Conservation (phyloP, 1,139 yeast genomes). For the Ogataea hybrid region DNA sequence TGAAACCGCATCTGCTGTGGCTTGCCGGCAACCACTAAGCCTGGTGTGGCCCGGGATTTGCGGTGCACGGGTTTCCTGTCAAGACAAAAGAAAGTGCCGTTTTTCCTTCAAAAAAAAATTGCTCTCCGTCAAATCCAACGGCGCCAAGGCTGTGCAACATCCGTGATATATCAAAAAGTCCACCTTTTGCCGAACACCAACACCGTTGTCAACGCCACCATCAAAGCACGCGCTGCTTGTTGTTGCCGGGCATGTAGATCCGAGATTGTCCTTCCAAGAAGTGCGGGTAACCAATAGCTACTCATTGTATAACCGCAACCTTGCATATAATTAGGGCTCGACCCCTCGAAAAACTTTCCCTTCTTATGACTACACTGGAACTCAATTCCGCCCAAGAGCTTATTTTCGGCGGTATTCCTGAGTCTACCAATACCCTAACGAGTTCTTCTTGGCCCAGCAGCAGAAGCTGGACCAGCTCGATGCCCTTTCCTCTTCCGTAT, state of each 20-base stretch:
- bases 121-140: neutral
- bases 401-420: constrained; percentile 6
- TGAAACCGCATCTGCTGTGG: constrained; percentile 31
- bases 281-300: neutral
- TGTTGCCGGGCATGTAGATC: neutral
- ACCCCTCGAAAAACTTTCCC: constrained; percentile 5
- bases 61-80: constrained; percentile 6
- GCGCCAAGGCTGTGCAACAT: constrained; percentile 9
- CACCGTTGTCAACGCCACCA: too few species aligned
- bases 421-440: constrained; percentile 12
- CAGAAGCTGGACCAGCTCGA: constrained; percentile 14
- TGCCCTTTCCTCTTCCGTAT: constrained; percentile 22
- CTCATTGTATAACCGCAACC: neutral
- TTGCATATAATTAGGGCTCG: neutral
- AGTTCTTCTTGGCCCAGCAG: constrained; percentile 17
- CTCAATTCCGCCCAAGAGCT: constrained; percentile 8
- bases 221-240: too few species aligned
- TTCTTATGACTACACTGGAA: constrained; percentile 12
- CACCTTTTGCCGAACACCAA: too few species aligned
- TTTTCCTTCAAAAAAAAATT: neutral
- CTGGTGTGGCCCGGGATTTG: neutral
- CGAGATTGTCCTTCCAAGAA: neutral
- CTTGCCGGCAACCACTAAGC: constrained; percentile 20
- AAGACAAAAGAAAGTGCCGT: constrained; percentile 1
- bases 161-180: constrained; percentile 6